Base-by-base conservation (phyloP, 2,329 filamentous ascomycete genomes). In the Dactylellina sp. region DNA sequence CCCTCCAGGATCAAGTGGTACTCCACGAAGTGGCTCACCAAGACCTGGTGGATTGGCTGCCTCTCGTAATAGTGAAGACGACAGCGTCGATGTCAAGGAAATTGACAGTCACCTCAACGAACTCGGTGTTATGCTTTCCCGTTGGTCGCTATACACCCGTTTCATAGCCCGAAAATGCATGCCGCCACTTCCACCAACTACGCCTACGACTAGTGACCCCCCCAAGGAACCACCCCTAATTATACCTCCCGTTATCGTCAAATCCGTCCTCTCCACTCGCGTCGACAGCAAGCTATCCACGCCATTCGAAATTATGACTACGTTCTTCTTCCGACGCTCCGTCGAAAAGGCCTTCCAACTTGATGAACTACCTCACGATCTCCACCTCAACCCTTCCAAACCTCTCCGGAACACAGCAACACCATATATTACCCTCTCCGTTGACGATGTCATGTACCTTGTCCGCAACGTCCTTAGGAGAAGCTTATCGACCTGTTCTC, bases 381-480 rank as follows among this genome's bases (percentile, higher is more conserved):
- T 99, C 35, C 77, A 77, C 24, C 49, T 76, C 1, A 65, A 76
- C 42, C 56, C 66, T 92, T 89, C 79, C 84, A 89, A 44, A 89
- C 86, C 78, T 91, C 40, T 72, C 14, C 61, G 16, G 22, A 86
- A 79, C 85, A 89, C 2, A 84, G 97, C 46, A 88, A 90, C 59
- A 87, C 95, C 95, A 0, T 96, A 92, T 79, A 97, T 99, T 78
- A 94, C 95, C 46, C 93, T 93, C 1, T 93, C 94, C 0, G 93
- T 99, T 7, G 95, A 99, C 83, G 95, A 97, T 82, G 93, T 98
- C 79, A 98, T 99, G 94, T 99, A 98, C 82, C 97, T 99, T 78
- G 91, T 97, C 80, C 96, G 96, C 80, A 90, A 94, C 56, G 91
- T 98, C 35, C 85, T 98, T 6, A 90, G 96, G 76, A 89, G 94